phyloP scores from a whole-genome alignment of 1,284 basidiomycete species.

The Golubevia sp. region DNA sequence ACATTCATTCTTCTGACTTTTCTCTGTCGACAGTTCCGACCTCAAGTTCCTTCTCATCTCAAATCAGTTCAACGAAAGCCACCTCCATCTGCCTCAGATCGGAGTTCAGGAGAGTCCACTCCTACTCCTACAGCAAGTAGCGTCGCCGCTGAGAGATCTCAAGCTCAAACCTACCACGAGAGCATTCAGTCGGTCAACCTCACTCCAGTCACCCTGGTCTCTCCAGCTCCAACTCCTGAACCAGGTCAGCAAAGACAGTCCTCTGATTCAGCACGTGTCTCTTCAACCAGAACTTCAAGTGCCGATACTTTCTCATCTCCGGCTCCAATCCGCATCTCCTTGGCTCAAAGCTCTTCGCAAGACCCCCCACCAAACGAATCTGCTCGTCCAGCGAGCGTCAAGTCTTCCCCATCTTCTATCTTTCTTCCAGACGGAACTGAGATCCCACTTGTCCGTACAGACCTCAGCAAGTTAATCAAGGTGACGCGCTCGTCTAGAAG shows the following conservation, averaged over 20 bases:
- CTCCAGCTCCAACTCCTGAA: constrained; percentile 5
- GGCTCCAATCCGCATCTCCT: constrained; percentile 9
- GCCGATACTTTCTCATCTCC: neutral
- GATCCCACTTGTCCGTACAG: constrained; percentile 24
- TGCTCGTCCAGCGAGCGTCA: constrained; percentile 17
- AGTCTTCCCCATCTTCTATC: constrained; percentile 15
- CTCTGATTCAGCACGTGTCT: neutral
- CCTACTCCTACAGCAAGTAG: constrained; percentile 37
- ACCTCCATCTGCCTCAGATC: constrained; percentile 7
- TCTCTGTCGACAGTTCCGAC: constrained; percentile 16
- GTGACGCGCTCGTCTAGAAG: constrained; percentile 15
- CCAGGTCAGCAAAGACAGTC: neutral
- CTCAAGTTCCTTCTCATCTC: constrained; percentile 1
- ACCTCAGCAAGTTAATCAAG: constrained; percentile 32
- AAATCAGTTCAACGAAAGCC: constrained; percentile 2
- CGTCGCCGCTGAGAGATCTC: constrained; percentile 21
- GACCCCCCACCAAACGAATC: constrained; percentile 17
- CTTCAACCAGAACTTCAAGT: neutral
- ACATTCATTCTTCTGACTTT: constrained; percentile 13
- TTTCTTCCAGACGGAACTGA: constrained; percentile 19
- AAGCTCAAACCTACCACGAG: constrained; percentile 14
- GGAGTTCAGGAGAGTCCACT: constrained; percentile 27
- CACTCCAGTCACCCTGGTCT: constrained; percentile 14
- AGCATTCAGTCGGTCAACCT: constrained; percentile 23
- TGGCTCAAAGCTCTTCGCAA: constrained; percentile 15